Conservation (phyloP, 306 rosid species). For the Astragalus glycyphyllos region DNA sequence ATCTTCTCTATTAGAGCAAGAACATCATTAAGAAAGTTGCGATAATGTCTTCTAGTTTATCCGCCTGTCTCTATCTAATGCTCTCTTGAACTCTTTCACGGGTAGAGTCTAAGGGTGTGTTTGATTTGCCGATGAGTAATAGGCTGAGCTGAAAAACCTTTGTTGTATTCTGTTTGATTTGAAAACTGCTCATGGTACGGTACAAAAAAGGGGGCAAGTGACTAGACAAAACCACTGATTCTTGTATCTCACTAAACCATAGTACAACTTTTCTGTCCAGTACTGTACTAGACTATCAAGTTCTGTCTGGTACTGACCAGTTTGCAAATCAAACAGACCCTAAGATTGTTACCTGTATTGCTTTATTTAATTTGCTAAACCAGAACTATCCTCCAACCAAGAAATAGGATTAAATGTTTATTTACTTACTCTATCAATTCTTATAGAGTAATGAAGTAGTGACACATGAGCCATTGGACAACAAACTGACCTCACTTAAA, state of each 20-base stretch:
- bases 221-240: too few species aligned
- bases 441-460: conserved; percentile 9
- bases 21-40: background rate
- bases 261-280: too few species aligned
- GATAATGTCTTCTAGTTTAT: conserved; percentile 20
- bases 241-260: too few species aligned
- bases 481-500: background rate
- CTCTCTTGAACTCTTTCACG: conserved; percentile 22
- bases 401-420: conserved; percentile 8
- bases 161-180: too few species aligned
- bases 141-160: too few species aligned
- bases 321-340: background rate
- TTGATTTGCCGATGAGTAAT: too few species aligned
- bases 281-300: too few species aligned
- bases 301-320: too few species aligned
- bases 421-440: conserved; percentile 11
- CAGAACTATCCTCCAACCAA: background rate
- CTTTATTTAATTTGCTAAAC: background rate
- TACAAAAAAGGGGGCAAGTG: too few species aligned
- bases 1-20: conserved; percentile 12
- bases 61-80: background rate
- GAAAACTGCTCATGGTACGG: too few species aligned
- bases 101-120: background rate
- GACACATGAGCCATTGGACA: background rate
- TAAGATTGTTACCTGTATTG: conserved; percentile 13